Evolutionary conservation across 805 yeast genomes (phyloP).

Genomic region (Candida awuae): DNA sequence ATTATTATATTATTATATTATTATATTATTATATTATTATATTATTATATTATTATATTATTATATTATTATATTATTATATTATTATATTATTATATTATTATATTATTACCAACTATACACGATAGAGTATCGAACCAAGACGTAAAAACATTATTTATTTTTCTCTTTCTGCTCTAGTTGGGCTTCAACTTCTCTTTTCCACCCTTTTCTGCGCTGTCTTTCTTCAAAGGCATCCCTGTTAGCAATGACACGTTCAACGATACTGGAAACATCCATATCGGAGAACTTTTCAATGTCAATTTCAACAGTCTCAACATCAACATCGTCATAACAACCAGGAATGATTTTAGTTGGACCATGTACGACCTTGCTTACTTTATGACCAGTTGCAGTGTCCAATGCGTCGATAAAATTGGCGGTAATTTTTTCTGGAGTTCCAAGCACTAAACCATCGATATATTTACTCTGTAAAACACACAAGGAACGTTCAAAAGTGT

Average conservation of each 20-base stretch:
- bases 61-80: too few relatives aligned
- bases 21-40: too few relatives aligned
- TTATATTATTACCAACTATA: too few relatives aligned
- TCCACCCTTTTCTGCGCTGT: constrained; percentile 81
- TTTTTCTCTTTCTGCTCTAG: constrained; percentile 11
- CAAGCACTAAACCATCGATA: constrained; percentile 71
- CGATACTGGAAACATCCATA: constrained; percentile 64
- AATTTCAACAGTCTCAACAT: neutral
- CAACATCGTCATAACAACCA: neutral
- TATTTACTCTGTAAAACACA: constrained; percentile 84
- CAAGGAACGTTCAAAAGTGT: constrained; percentile 71
- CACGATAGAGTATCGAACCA: too few relatives aligned
- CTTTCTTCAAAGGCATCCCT: constrained; percentile 73
- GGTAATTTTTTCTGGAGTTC: constrained; percentile 53
- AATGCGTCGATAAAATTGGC: constrained; percentile 28
- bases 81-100: too few relatives aligned
- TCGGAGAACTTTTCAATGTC: constrained; percentile 19
- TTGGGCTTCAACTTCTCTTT: constrained; percentile 43
- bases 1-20: too few relatives aligned
- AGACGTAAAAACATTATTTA: too few relatives aligned
- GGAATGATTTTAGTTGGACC: neutral
- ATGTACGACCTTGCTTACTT: neutral
- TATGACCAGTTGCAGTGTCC: neutral
- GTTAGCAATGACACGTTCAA: constrained; percentile 62
- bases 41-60: too few relatives aligned